Conservation (phyloP, 2,329 filamentous ascomycete genomes). For the Fusarium sp. region DNA sequence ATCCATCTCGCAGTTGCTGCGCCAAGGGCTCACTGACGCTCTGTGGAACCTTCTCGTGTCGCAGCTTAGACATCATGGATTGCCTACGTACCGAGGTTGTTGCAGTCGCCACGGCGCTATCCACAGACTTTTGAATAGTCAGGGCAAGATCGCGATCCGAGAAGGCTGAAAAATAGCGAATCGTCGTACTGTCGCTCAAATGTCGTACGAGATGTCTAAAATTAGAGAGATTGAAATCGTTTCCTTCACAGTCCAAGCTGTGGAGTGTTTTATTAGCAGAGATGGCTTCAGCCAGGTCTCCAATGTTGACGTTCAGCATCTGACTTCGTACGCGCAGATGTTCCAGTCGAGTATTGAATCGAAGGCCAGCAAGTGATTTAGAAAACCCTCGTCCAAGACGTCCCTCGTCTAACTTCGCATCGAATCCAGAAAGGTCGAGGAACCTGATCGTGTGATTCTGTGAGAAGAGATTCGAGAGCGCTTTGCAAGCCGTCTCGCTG, state of each 20-base stretch:
- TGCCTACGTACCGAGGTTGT: slow-evolving; percentile 47
- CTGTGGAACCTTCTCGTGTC: slow-evolving; percentile 48
- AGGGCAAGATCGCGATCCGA: slow-evolving; percentile 52
- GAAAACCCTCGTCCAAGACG: slow-evolving; percentile 66
- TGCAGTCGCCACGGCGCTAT: slow-evolving; percentile 45
- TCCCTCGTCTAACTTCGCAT: slow-evolving; percentile 68
- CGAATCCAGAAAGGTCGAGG: slow-evolving; percentile 68
- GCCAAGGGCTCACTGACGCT: slow-evolving; percentile 50
- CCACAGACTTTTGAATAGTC: slow-evolving; percentile 51
- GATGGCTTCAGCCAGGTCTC: slow-evolving; percentile 63
- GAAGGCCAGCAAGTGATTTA: slow-evolving; percentile 60
- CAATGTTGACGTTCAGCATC: slow-evolving; percentile 65
- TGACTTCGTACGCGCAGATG: slow-evolving; percentile 68
- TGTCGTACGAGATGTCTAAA: slow-evolving; percentile 60
- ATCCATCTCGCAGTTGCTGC: slow-evolving; percentile 55
- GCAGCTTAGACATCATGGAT: slow-evolving; percentile 52
- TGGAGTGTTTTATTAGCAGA: slow-evolving; percentile 61
- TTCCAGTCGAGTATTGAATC: slow-evolving; percentile 57
- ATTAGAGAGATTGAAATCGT: slow-evolving; percentile 65
- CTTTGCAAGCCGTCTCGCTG: slow-evolving; percentile 60
- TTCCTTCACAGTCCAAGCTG: slow-evolving; percentile 66
- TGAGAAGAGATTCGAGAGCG: slow-evolving; percentile 63
- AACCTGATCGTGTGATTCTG: slow-evolving; percentile 63
- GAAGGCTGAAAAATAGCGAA: slow-evolving; percentile 60
- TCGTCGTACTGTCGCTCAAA: slow-evolving; percentile 56